These are phyloP conservation scores for Dioszegia crocea DNA, from an alignment of 768 basidiomycete genomes.

Conservation along the genomic window DNA sequence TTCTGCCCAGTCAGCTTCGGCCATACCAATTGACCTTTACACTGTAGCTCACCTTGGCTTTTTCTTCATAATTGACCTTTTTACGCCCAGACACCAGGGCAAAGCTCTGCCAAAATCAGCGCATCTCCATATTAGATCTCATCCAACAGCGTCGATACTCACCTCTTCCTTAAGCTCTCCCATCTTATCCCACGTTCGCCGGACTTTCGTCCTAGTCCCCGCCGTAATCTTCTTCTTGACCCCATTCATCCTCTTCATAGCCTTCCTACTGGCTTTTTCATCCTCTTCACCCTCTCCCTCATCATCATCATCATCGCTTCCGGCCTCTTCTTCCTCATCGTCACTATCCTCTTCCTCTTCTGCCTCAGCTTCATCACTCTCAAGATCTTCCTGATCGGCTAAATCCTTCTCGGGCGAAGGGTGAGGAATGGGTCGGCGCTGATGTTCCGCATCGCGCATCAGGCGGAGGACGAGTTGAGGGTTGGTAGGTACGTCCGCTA, in stretches of 20 bases:
- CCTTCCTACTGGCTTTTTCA: background rate
- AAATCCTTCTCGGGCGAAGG: slow-evolving; percentile 38
- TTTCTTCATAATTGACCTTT: slow-evolving; percentile 8
- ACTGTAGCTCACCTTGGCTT: slow-evolving; percentile 14
- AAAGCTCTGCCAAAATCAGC: slow-evolving; percentile 15
- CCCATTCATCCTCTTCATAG: background rate
- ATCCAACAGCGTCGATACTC: background rate
- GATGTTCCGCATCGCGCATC: slow-evolving; percentile 52
- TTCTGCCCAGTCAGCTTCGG: background rate
- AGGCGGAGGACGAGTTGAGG: slow-evolving; percentile 54
- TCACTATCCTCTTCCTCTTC: too few species aligned
- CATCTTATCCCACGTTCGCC: slow-evolving; percentile 19
- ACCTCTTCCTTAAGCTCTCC: slow-evolving; percentile 28
- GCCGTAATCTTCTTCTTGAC: background rate
- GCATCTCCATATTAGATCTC: background rate
- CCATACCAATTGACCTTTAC: background rate
- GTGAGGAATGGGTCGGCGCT: slow-evolving; percentile 52
- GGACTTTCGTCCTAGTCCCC: slow-evolving; percentile 8
- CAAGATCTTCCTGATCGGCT: background rate
- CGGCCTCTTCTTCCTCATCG: slow-evolving; percentile 4
- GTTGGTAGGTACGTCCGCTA: slow-evolving; percentile 54
- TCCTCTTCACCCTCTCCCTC: background rate
- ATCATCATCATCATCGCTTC: background rate
- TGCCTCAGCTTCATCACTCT: background rate
- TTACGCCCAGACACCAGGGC: slow-evolving; percentile 21